Evolutionary conservation across 2,329 filamentous ascomycete genomes (phyloP).

Genomic region (Pseudogymnoascus sp.): DNA sequence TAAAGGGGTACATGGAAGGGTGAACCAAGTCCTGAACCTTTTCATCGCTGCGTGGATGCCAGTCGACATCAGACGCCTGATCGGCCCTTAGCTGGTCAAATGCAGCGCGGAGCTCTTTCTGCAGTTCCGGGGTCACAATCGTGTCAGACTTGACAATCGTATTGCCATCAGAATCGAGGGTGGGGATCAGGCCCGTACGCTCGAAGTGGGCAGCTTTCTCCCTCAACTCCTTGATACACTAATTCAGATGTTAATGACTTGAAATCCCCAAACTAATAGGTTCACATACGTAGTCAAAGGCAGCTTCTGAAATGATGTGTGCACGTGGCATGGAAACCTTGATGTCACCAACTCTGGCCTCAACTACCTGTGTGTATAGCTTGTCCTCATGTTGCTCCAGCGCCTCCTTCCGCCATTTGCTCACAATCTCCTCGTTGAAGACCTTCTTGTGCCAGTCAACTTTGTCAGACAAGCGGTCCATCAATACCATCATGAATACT

Average conservation of each 20-base stretch:
- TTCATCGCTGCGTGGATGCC: slow-evolving; percentile 51
- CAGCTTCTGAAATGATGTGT: neutral
- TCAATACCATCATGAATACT: slow-evolving; percentile 13
- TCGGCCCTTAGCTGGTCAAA: slow-evolving; percentile 46
- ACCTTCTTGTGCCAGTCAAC: slow-evolving; percentile 19
- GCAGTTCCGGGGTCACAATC: slow-evolving; percentile 35
- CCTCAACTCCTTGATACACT: slow-evolving; percentile 23
- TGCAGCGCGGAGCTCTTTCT: slow-evolving; percentile 37
- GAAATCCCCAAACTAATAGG: neutral
- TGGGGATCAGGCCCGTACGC: slow-evolving; percentile 15
- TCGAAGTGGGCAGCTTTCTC: slow-evolving; percentile 21
- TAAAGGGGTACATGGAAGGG: slow-evolving; percentile 56
- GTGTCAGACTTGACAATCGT: slow-evolving; percentile 48
- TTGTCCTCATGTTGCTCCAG: slow-evolving; percentile 24
- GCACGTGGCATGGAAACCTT: neutral
- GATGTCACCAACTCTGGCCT: slow-evolving; percentile 17
- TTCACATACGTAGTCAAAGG: slow-evolving; percentile 6
- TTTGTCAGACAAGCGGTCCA: slow-evolving; percentile 12
- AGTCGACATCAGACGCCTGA: slow-evolving; percentile 48
- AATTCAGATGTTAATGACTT: slow-evolving; percentile 8
- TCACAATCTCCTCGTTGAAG: slow-evolving; percentile 23
- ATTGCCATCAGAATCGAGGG: slow-evolving; percentile 14
- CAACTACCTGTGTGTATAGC: slow-evolving; percentile 31
- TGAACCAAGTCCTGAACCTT: slow-evolving; percentile 58
- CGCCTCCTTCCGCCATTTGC: slow-evolving; percentile 27